These are phyloP conservation scores for Ustilago bromivora DNA, from an alignment of 1,284 basidiomycete species.

Conservation along the genomic window DNA sequence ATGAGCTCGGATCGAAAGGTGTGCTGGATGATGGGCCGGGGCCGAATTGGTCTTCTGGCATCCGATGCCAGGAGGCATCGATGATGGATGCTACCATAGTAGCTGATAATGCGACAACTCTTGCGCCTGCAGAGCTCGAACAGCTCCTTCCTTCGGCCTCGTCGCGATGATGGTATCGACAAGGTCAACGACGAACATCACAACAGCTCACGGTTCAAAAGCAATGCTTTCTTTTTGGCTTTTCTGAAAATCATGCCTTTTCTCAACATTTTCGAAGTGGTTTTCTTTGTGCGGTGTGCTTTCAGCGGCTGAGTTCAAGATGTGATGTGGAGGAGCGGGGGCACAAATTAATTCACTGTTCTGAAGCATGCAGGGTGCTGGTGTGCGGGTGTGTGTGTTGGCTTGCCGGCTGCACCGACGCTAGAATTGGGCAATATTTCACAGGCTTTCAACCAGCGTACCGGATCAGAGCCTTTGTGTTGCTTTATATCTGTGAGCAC, in stretches of 20 bases:
- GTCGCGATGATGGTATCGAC: slow-evolving; percentile 5
- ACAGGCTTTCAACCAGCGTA: slow-evolving; percentile 4
- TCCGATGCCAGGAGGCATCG: slow-evolving; percentile 31
- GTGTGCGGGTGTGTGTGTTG: not conserved
- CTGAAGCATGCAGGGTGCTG: slow-evolving; percentile 25
- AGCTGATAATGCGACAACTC: not conserved
- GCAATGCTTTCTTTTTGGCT: not conserved
- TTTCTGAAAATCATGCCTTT: slow-evolving; percentile 1
- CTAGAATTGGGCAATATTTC: not conserved
- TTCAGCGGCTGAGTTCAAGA: not conserved
- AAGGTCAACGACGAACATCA: not conserved
- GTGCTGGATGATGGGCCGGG: slow-evolving; percentile 12
- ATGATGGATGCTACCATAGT: slow-evolving; percentile 23
- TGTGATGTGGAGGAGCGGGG: slow-evolving; percentile 23
- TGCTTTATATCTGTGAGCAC: not conserved
- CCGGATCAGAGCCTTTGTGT: not conserved
- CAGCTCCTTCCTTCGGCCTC: not conserved
- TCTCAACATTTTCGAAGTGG: slow-evolving; percentile 3
- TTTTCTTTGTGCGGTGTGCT: not conserved
- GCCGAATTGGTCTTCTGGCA: slow-evolving; percentile 26
- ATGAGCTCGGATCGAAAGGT: slow-evolving; percentile 20
- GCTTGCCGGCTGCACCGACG: slow-evolving; percentile 1
- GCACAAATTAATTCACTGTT: not conserved
- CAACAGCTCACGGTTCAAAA: slow-evolving; percentile 4
- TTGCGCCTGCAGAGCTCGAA: not conserved